Conservation (phyloP, 1,284 basidiomycete species). For the Microbotryum lychnidis-dioicae region DNA sequence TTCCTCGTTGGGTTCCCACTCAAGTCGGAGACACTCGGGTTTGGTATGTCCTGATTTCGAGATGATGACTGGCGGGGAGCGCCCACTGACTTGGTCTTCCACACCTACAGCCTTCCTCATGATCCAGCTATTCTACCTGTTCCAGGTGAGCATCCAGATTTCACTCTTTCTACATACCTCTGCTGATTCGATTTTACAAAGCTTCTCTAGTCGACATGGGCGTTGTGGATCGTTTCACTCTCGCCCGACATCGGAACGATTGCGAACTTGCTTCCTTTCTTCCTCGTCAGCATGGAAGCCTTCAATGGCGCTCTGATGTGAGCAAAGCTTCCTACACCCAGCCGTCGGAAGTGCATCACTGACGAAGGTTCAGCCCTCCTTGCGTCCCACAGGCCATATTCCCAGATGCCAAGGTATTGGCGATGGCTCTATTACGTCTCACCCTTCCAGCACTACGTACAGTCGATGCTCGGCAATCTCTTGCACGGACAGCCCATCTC, state of each 20-base stretch:
- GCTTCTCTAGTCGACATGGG: conserved; percentile 30
- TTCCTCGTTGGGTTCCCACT: conserved; percentile 45
- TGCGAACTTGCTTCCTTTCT: conserved; percentile 34
- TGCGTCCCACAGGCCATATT: conserved; percentile 20
- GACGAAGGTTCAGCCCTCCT: conserved; percentile 8
- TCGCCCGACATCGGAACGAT: conserved; percentile 31
- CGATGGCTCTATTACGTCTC: conserved; percentile 58
- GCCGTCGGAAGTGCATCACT: neutral
- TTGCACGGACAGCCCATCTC: conserved; percentile 62
- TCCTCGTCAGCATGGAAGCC: conserved; percentile 35
- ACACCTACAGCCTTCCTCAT: conserved; percentile 24
- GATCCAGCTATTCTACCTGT: conserved; percentile 33
- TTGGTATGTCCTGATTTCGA: conserved; percentile 67
- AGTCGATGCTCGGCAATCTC: conserved; percentile 51
- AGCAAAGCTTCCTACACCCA: neutral
- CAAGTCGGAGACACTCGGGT: conserved; percentile 48
- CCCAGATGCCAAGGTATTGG: conserved; percentile 32
- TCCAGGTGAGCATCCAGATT: conserved; percentile 12
- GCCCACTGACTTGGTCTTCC: neutral
- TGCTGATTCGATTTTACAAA: no score
- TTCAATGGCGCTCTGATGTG: conserved; percentile 34
- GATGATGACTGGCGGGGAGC: conserved; percentile 36
- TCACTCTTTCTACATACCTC: no score
- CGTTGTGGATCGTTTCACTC: conserved; percentile 33
- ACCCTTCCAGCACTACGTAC: conserved; percentile 50